phyloP scores from a whole-genome alignment of 2,329 filamentous ascomycete genomes.

The Arthrobotrys sinensis region DNA sequence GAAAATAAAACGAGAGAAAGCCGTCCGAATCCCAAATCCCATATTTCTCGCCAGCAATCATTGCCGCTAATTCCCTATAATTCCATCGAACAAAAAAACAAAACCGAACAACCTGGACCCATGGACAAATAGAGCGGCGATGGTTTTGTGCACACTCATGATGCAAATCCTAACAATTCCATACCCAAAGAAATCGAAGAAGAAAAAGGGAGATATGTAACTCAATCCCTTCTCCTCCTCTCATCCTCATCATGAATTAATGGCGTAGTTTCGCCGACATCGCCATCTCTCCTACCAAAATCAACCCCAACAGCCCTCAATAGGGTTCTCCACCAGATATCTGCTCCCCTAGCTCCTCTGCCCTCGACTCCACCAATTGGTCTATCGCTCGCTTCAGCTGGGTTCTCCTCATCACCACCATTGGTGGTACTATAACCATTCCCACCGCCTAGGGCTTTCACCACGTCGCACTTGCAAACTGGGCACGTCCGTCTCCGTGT shows the following conservation, averaged over 20 bases:
- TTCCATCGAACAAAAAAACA: not conserved
- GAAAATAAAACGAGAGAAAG: conserved; percentile 11
- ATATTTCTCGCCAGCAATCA: conserved; percentile 20
- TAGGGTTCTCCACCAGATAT: conserved; percentile 43
- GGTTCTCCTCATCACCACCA: conserved; percentile 45
- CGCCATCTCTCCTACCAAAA: conserved; percentile 2
- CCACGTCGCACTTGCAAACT: conserved; percentile 98
- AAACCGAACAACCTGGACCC: conserved; percentile 6
- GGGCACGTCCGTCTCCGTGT: conserved; percentile 96
- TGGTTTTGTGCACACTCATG: not conserved
- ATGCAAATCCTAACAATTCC: not conserved
- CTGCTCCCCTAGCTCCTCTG: conserved; percentile 18
- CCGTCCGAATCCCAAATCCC: conserved; percentile 20
- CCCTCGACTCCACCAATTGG: conserved; percentile 36
- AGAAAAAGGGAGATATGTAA: conserved; percentile 4
- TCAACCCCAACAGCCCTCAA: conserved; percentile 29
- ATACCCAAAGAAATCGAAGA: not conserved
- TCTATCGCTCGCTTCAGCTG: conserved; percentile 8
- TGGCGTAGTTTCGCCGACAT: conserved; percentile 51
- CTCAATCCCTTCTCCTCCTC: conserved; percentile 43
- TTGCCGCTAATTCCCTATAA: conserved; percentile 10
- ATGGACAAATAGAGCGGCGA: not conserved
- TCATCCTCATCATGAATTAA: conserved; percentile 46
- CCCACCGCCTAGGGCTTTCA: conserved; percentile 69
- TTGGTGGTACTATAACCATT: conserved; percentile 39